phyloP scores from a whole-genome alignment of 495 filamentous ascomycete species.

The Opeltia flavorubescens region DNA sequence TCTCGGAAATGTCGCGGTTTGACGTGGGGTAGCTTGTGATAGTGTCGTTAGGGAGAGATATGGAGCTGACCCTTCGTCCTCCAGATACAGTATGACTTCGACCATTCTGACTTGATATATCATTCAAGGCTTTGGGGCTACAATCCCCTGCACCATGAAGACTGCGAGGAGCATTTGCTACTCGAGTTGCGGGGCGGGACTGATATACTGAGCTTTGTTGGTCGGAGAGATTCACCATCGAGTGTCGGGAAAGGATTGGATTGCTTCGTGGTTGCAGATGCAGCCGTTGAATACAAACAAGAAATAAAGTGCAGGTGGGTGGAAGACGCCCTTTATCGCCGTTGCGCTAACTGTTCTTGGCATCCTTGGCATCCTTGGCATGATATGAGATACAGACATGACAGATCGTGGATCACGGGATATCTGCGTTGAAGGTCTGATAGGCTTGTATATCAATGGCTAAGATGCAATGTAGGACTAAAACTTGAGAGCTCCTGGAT shows the following conservation, averaged over 20 bases:
- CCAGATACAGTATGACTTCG: not conserved
- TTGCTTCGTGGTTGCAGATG: not conserved
- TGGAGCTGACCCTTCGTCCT: slow-evolving; percentile 8
- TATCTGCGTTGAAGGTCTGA: not conserved
- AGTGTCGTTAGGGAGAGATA: slow-evolving; percentile 2
- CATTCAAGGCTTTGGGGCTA: slow-evolving; percentile 19
- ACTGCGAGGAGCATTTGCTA: slow-evolving; percentile 37
- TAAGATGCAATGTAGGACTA: no score
- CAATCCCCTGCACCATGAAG: slow-evolving; percentile 18
- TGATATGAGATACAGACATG: not conserved
- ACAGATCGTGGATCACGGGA: not conserved
- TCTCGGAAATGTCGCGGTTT: slow-evolving; percentile 19
- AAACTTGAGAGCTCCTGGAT: no score
- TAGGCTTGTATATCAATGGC: no score
- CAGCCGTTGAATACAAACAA: not conserved
- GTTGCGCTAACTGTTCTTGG: not conserved
- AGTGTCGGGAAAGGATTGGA: slow-evolving; percentile 13
- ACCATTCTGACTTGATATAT: slow-evolving; percentile 19
- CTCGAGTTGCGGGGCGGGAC: slow-evolving; percentile 41
- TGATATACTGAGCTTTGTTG: slow-evolving; percentile 38
- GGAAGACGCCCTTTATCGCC: no score
- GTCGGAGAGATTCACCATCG: slow-evolving; percentile 53
- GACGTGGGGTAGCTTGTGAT: slow-evolving; percentile 16
- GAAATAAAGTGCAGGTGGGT: not conserved
- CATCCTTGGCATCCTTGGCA: not conserved